Conservation (phyloP, 768 basidiomycete species). For the Fistulinella prunicolor region DNA sequence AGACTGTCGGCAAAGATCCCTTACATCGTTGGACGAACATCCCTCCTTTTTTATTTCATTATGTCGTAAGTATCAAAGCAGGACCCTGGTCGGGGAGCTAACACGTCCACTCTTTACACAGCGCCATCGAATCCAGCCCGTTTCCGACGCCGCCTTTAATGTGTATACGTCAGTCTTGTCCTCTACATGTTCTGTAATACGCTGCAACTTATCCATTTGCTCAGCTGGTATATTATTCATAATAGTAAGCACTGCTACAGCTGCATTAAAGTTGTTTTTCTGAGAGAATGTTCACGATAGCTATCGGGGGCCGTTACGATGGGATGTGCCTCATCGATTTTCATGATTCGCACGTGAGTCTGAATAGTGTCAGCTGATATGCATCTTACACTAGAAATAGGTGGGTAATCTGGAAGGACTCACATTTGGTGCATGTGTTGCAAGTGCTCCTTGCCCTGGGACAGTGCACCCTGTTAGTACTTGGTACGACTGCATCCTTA, state of each 20-base stretch:
- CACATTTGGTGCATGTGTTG: conserved; percentile 6
- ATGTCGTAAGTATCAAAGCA: conserved; percentile 6
- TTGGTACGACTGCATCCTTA: conserved; percentile 5
- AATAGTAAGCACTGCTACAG: neutral
- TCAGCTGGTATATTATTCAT: conserved; percentile 1
- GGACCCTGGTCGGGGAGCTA: neutral
- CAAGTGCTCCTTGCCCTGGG: conserved; percentile 14
- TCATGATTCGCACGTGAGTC: conserved; percentile 26
- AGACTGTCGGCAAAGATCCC: too few relatives aligned
- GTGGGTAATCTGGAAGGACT: conserved; percentile 26
- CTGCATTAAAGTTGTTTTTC: too few relatives aligned
- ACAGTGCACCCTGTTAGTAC: conserved; percentile 16
- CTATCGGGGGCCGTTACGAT: conserved; percentile 1
- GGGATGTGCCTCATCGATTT: conserved; percentile 19
- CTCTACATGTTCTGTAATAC: neutral
- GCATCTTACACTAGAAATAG: conserved; percentile 5
- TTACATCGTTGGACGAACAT: neutral
- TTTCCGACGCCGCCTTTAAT: neutral
- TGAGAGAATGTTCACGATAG: too few relatives aligned
- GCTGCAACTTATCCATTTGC: neutral
- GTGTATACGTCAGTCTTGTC: conserved; percentile 13
- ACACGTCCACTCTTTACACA: conserved; percentile 8
- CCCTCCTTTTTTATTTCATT: conserved; percentile 10
- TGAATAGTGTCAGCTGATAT: neutral
- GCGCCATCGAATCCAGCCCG: neutral